phyloP scores from a whole-genome alignment of 192 early-diverging fungal species.

The Podila verticillata region DNA sequence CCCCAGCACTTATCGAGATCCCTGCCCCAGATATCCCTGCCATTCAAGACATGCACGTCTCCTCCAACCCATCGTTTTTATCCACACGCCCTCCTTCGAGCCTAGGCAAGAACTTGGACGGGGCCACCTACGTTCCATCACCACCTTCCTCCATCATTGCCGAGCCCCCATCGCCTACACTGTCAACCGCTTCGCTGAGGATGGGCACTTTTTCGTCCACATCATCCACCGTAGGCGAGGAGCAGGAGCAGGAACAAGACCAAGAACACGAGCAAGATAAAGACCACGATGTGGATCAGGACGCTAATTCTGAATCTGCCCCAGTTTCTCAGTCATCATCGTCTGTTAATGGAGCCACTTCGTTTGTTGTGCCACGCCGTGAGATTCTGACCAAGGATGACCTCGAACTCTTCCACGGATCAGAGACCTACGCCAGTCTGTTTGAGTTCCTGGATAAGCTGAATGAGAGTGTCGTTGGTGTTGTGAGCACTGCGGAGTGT shows the following conservation, averaged over 20 bases:
- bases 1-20: constrained; percentile 35
- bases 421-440: constrained; percentile 68
- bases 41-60: constrained; percentile 18
- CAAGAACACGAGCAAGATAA: not conserved
- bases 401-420: constrained; percentile 78
- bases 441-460: constrained; percentile 76
- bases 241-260: constrained; percentile 25
- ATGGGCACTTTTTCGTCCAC: constrained; percentile 36
- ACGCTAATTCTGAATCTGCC: not conserved
- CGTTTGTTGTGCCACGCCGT: constrained; percentile 51
- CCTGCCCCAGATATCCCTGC: constrained; percentile 37
- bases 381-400: constrained; percentile 89
- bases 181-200: constrained; percentile 42
- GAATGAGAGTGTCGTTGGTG: constrained; percentile 78
- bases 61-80: constrained; percentile 36
- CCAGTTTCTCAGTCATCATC: not conserved
- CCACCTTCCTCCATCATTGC: constrained; percentile 51
- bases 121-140: constrained; percentile 25
- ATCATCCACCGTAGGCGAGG: constrained; percentile 40
- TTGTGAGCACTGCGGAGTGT: constrained; percentile 63
- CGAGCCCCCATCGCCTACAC: constrained; percentile 52
- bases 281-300: constrained; percentile 21
- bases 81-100: constrained; percentile 37
- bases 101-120: constrained; percentile 32
- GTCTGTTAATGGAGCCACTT: not conserved